Evolutionary conservation across 140 eudicot genomes (phyloP).

Genomic region (Senecio squalidus): DNA sequence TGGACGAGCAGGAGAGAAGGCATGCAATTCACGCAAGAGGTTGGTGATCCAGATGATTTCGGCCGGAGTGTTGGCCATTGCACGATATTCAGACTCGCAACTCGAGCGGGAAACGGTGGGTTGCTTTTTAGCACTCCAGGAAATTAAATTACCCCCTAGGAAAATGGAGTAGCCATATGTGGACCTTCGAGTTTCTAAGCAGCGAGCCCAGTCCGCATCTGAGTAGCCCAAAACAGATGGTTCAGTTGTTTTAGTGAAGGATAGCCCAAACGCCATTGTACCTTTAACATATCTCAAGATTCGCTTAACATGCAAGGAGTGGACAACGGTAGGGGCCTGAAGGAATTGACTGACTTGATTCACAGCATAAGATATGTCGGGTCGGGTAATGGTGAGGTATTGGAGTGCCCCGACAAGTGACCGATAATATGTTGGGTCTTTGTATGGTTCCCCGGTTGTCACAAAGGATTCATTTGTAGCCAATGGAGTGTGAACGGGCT

Average conservation of each 20-base stretch:
- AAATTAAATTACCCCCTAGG: background rate
- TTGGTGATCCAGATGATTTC: background rate
- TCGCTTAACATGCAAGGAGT: too few species aligned
- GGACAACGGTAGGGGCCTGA: background rate
- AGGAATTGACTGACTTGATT: background rate
- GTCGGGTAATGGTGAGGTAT: background rate
- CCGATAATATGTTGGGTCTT: background rate
- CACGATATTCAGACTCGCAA: background rate
- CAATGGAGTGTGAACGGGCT: too few species aligned
- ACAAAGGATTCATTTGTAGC: too few species aligned
- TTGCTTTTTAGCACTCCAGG: background rate
- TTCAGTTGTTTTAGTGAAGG: too few species aligned
- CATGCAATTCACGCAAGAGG: background rate
- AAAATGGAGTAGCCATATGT: too few species aligned
- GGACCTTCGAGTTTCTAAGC: too few species aligned
- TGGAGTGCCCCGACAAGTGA: background rate
- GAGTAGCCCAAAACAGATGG: too few species aligned
- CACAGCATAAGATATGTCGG: background rate
- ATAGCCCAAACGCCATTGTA: too few species aligned
- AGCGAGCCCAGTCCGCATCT: too few species aligned
- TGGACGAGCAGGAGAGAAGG: background rate
- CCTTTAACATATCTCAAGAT: too few species aligned
- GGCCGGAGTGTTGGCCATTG: too few species aligned
- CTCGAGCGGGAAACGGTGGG: background rate
- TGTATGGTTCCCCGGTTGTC: too few species aligned